Evolutionary conservation across 371 early-diverging fungal genomes (phyloP), one percentile per base, ranked within the genome.

Genomic region (Mortierella sp.): DNA sequence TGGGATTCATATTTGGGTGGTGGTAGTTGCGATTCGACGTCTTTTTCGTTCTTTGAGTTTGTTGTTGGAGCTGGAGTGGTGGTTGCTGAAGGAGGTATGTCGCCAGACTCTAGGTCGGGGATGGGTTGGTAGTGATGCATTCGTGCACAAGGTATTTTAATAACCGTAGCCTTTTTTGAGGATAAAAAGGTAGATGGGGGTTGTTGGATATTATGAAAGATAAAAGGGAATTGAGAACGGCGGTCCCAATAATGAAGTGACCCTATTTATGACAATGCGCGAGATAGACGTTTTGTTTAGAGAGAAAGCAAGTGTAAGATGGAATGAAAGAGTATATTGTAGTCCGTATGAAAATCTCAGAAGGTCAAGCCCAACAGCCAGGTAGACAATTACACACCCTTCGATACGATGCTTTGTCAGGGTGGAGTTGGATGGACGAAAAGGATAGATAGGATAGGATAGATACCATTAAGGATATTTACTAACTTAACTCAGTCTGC

Each of bases 121-220:
- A 65, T 38, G 14, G 38, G 65, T 38, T 65, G 65, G 24, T 65
- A 65, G 65, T 65, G 41, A 21, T 38, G 65, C 65, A 65, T 65
- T 29, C 14, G 14, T 3, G 7, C 11, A 1, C 32, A 29, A 27
- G 12, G 32, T 29, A 29, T n/a, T 29, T 11, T 3, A 18, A 51
- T 56, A 7, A n/a, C 11, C 8, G 56, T 24, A n/a, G 11, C 48
- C n/a, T 56, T 56, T 10, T 4, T 56, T 24, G 24, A 56, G 24
- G 56, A 35, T 21, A 35, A 16, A 16, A 35, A 5, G 18, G 16
- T 29, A 35, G 35, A 7, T 16, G 14, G 4, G 63, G 35, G 63
- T 63, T 35, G 18, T 4, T 32, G 32, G 16, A 35, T 24, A 18
- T 38, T 21, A 35, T 41, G 4, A 38, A 41, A 8, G 10, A 21